Evolutionary conservation across 2,329 filamentous ascomycete genomes (phyloP), one percentile per base, ranked within the genome.

Genomic region (Sporothrix schenckii): DNA sequence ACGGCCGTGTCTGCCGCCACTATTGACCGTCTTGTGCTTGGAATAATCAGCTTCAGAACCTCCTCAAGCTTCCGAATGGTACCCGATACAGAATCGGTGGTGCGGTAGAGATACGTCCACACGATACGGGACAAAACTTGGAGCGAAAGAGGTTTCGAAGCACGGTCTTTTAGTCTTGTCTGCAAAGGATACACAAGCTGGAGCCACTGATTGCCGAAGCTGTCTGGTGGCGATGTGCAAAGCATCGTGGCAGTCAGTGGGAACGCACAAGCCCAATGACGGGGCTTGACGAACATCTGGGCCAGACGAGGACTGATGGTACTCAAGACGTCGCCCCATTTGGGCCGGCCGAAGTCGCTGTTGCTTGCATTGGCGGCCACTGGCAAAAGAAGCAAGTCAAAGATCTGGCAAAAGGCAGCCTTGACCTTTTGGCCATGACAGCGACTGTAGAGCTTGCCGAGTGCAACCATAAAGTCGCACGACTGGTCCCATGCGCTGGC

Each of bases 91-190:
- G 88, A 86, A 73, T 99, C 95, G 5, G 87, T 88, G 63, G 89
- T 89, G 66, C 94, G 90, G 79, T 96, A 97, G 3, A 99, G 84
- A 79, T 97, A 98, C 0, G 93, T 94, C 95, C 95, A 99, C 4
- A 97, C 85, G 34, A 99, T 83, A 69, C 94, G 90, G 52, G 94
- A 97, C 66, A 97, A 90, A 16, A 94, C 93, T 77, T 97, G 92
- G 30, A 99, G 85, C 70, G 93, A 94, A 49, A 93, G 86, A 4
- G 91, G 90, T 74, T 92, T 88, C 4, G 92, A 90, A 47, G 86
- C 84, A 39, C 93, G 89, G 78, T 99, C 95, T 78, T 96, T 97
- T 56, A 97, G 84, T 76, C 91, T 92, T 30, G 91, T 85, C 72
- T 94, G 92, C 24, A 97, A 84, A 7, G 90, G 89, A 61, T 91